Evolutionary conservation across 768 basidiomycete genomes (phyloP), one percentile per base, ranked within the genome.

Genomic region (Hydnomerulius pinastri): DNA sequence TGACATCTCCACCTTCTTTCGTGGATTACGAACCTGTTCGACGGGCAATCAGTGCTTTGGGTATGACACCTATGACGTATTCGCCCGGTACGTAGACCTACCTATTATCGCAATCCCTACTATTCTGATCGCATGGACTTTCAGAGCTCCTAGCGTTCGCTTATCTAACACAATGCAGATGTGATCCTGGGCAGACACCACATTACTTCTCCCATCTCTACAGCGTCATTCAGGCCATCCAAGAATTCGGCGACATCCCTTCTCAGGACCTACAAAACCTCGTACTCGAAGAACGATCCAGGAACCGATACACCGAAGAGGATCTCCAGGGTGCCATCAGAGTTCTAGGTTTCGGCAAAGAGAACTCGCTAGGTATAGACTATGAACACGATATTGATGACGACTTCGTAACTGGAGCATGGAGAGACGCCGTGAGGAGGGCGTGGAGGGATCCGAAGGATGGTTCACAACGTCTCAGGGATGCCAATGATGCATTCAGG

Each of bases 101-200:
- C 17, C 15, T 37, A 12, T 25, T 12, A 0, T n/a, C 9, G 24
- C 24, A 42, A 6, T 32, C 12, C 25, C 29, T 39, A 35, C 29
- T 21, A 13, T 36, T 28, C 36, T 54, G 30, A 61, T 37, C 40
- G 41, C 43, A 29, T 53, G 12, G 13, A 11, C 29, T 32, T 13
- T 23, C 56, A 92, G 90, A 87, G 20, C 71, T 90, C 11, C 75
- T 93, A 46, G 72, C 73, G n/a, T 92, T 90, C 63, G 89, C 84
- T 1, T 93, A 92, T 60, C 68, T 85, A 48, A 85, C 88, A 0
- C 89, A 92, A 66, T 87, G 83, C 61, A 86, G 89, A 51, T 93
- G 91, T 66, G 83, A 92, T 59, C 88, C 89, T 25, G 71, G 67
- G 3, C 69, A 75, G 30, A 91, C 89, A 0, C 56, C 81, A 4